Evolutionary conservation across 257 asterid species (phyloP), one percentile per base, ranked within the genome.

Genomic region (Oldenlandia corymbosa): DNA sequence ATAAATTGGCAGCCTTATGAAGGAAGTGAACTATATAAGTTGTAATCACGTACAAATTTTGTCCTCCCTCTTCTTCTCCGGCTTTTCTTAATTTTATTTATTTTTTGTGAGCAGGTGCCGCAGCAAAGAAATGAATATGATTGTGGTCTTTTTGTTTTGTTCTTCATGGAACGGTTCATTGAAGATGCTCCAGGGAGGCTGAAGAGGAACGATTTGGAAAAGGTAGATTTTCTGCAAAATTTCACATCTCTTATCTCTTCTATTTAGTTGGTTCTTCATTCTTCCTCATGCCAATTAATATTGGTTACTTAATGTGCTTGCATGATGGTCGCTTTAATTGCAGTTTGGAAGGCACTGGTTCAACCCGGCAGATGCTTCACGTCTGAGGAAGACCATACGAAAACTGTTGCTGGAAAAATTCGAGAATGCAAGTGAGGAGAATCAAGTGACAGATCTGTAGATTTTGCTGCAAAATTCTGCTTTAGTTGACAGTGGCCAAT

Each of bases 321-420:
- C 24, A 37, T 53, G 30, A 66, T 48, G 65, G 4, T 64, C 16
- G 37, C 39, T 55, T 68, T 9, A 10, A 56, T 31, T 47, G 64
- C 95, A 93, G 97, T 90, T 93, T 73, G 95, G 95, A 69, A 84
- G 69, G 75, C 56, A 77, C 43, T 93, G 95, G 99, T 93, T 93
- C 78, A 68, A 45, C 76, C 95, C 96, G 0, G 75, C 70, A 69
- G 86, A 86, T 75, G 96, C 97, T 53, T 93, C 99, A 16, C 17
- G 67, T 54, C 73, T 93, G 78, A 90, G 99, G 75, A 46, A 39
- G 37, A 80, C 67, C 68, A 82, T 90, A 5, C 58, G 67, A 8
- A 23, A 67, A 55, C 49, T 90, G 73, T 81, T 93, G 11, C 64
- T 16, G 52, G 68, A 75, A 53, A 85, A 76, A 77, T 93, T 93